A percentile compares a stretch with the other conserved stretches of the same genome.
Conservation (phyloP, 768 basidiomycete genomes). For the Coprinopsis marcescibilis region DNA sequence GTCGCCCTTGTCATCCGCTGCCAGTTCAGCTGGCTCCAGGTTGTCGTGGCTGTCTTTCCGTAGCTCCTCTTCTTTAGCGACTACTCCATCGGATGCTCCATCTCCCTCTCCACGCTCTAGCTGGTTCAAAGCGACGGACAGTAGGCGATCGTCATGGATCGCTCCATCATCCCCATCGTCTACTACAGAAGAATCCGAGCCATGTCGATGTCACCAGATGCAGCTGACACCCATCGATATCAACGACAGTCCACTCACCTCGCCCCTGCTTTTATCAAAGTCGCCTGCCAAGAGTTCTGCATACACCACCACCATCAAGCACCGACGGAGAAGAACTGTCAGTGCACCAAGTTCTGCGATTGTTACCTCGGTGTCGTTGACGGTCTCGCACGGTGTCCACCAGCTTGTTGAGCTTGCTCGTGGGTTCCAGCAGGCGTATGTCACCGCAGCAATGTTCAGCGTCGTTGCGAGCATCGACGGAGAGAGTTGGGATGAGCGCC, state of each 20-base stretch:
- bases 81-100: slow-evolving; percentile 1
- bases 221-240: slow-evolving; percentile 15
- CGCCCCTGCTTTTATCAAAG: not conserved
- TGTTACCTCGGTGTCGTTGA: slow-evolving; percentile 16
- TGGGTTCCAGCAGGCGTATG: slow-evolving; percentile 53
- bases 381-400: slow-evolving; percentile 20
- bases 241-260: slow-evolving; percentile 19
- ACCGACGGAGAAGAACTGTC: not conserved
- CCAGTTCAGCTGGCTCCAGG: not conserved
- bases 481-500: slow-evolving; percentile 17
- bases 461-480: slow-evolving; percentile 25
- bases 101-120: slow-evolving; percentile 15
- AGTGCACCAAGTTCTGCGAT: not conserved
- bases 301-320: not conserved
- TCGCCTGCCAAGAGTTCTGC: slow-evolving; percentile 1
- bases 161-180: slow-evolving; percentile 27
- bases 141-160: slow-evolving; percentile 25
- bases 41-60: slow-evolving; percentile 2
- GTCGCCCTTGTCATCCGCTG: slow-evolving; percentile 4
- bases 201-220: not conserved
- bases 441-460: slow-evolving; percentile 46
- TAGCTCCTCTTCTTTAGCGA: slow-evolving; percentile 6
- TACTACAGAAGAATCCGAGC: slow-evolving; percentile 10
- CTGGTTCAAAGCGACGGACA: slow-evolving; percentile 20
- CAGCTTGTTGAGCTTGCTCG: slow-evolving; percentile 45